phyloP scores from a whole-genome alignment of 768 basidiomycete genomes.

The Amanita exitialis region DNA sequence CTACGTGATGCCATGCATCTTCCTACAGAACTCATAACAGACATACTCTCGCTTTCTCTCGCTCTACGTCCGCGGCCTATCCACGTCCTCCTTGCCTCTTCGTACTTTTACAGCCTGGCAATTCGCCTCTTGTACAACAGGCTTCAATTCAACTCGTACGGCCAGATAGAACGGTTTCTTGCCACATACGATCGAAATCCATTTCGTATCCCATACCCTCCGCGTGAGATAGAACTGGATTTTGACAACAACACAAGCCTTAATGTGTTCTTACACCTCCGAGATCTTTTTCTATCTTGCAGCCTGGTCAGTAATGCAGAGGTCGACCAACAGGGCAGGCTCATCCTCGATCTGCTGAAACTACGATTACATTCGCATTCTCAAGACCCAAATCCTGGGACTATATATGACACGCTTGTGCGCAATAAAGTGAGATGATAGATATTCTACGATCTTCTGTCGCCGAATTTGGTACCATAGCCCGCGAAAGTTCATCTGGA shows the following conservation, averaged over 20 bases:
- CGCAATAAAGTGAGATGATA: conserved; percentile 17
- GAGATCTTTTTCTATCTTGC: conserved; percentile 11
- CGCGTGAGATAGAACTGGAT: conserved; percentile 13
- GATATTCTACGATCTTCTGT: not conserved
- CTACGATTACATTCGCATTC: conserved; percentile 18
- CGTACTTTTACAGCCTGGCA: conserved; percentile 11
- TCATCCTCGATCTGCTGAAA: conserved; percentile 15
- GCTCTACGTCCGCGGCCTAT: conserved; percentile 2
- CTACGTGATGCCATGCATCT: conserved; percentile 1
- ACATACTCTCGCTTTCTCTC: conserved; percentile 10
- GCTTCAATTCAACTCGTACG: conserved; percentile 12
- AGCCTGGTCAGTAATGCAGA: conserved; percentile 7
- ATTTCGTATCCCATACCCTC: conserved; percentile 9
- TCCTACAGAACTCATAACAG: conserved; percentile 11
- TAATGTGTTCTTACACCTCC: conserved; percentile 12
- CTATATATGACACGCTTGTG: conserved; percentile 16
- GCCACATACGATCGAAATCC: conserved; percentile 6
- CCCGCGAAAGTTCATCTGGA: conserved; percentile 42
- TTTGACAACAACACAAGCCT: conserved; percentile 8
- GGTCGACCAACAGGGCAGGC: conserved; percentile 14
- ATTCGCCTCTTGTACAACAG: conserved; percentile 12
- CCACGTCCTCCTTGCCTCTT: conserved; percentile 10
- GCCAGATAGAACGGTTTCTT: conserved; percentile 14
- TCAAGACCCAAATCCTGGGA: conserved; percentile 12
- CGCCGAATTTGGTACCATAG: conserved; percentile 15